Evolutionary conservation across 1,284 basidiomycete species (phyloP).

Genomic region (Ustilago shanxiensis): DNA sequence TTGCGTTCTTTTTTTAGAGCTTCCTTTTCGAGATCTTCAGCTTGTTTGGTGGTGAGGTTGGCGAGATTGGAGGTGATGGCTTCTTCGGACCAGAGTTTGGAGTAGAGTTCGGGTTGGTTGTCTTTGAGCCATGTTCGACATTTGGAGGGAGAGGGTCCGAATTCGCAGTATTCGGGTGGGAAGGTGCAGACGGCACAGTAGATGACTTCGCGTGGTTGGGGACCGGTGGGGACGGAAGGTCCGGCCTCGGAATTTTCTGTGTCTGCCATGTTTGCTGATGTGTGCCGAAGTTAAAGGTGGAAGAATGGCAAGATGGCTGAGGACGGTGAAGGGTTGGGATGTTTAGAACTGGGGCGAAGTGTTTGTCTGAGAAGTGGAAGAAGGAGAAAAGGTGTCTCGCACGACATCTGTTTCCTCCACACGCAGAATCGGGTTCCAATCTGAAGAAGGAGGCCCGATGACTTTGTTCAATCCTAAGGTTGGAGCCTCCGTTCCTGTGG

Average conservation of each 20-base stretch:
- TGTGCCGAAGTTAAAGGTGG: background rate
- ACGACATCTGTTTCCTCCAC: conserved; percentile 28
- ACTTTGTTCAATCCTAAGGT: background rate
- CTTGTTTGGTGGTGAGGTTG: conserved; percentile 65
- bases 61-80: conserved; percentile 63
- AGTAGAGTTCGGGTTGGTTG: conserved; percentile 55
- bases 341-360: background rate
- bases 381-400: conserved; percentile 23
- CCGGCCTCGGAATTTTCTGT: conserved; percentile 39
- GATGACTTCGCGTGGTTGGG: conserved; percentile 48
- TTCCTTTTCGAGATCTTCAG: conserved; percentile 65
- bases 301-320: too few relatives aligned
- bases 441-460: background rate
- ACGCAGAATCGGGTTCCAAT: background rate
- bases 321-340: background rate
- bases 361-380: background rate
- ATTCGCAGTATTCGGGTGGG: conserved; percentile 69
- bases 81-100: conserved; percentile 63
- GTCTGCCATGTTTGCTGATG: conserved; percentile 25
- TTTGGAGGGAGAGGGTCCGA: conserved; percentile 61
- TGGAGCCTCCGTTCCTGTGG: background rate
- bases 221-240: conserved; percentile 39
- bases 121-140: conserved; percentile 63
- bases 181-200: conserved; percentile 68
- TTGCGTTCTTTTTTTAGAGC: conserved; percentile 68